phyloP scores from a whole-genome alignment of 768 basidiomycete genomes.

The Tephrocybe sp. region DNA sequence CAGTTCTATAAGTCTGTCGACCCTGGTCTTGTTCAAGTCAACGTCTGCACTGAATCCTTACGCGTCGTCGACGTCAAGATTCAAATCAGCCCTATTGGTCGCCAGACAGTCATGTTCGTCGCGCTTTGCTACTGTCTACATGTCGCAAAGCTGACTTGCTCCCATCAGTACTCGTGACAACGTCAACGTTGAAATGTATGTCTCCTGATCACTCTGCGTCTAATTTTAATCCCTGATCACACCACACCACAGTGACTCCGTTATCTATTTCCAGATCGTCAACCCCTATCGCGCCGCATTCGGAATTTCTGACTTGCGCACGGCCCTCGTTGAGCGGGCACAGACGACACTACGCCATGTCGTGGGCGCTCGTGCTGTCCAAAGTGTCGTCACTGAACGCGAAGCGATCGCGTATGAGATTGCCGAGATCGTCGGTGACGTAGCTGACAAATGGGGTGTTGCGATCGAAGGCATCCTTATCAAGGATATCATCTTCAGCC shows the following conservation, averaged over 20 bases:
- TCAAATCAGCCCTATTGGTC: slow-evolving; percentile 85
- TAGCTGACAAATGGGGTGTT: slow-evolving; percentile 96
- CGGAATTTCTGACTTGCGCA: slow-evolving; percentile 86
- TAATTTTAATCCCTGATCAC: slow-evolving; percentile 10
- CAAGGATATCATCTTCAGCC: slow-evolving; percentile 91
- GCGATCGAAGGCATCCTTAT: slow-evolving; percentile 94
- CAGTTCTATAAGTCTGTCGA: slow-evolving; percentile 97
- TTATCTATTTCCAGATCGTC: slow-evolving; percentile 89
- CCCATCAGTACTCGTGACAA: slow-evolving; percentile 78
- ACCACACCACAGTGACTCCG: slow-evolving; percentile 64
- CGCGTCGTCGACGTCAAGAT: slow-evolving; percentile 93
- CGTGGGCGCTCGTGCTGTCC: slow-evolving; percentile 92
- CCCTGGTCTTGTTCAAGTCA: slow-evolving; percentile 88
- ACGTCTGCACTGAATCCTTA: slow-evolving; percentile 90
- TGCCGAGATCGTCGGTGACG: slow-evolving; percentile 90
- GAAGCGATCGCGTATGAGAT: slow-evolving; percentile 97
- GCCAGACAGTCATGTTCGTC: slow-evolving; percentile 75
- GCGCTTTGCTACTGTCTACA: neutral
- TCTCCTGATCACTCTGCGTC: slow-evolving; percentile 9
- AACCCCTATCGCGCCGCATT: slow-evolving; percentile 94
- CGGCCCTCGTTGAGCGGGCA: slow-evolving; percentile 79
- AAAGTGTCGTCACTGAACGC: slow-evolving; percentile 94
- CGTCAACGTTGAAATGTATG: slow-evolving; percentile 90
- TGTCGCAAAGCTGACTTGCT: neutral
- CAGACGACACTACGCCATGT: slow-evolving; percentile 98